Base-by-base conservation (phyloP, 768 basidiomycete genomes). In the Podaxis sp. region DNA sequence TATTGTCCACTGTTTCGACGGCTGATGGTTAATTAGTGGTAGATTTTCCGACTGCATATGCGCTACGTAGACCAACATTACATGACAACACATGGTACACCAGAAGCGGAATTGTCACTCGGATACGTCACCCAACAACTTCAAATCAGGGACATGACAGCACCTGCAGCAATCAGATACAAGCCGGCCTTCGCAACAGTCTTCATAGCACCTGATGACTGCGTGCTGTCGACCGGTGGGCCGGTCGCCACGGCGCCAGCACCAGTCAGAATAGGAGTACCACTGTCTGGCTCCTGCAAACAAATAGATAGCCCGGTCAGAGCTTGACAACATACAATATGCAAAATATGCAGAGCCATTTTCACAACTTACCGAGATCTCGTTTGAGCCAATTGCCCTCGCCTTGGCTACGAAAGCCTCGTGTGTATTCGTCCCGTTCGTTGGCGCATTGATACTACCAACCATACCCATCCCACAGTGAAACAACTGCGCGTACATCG, bases 391-490 rank as follows among this genome's bases (percentile, higher is more conserved):
- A 46, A 68, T 65, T n/a, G 57, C 61, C 15, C 42, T 60, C 13
- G 67, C 67, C 6, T 61, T 63, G 15, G 63, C 46, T 12, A 63
- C 26, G 61, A 66, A 68, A 15, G 48, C 54, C 4, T 19, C 44
- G 22, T 59, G 64, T 6, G 67, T 66, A 39, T 65, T 63, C 54
- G 53, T 65, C 19, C 67, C 67, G 7, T 33, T 53, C n/a, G 42
- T 28, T 1, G 67, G 67, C 0, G 67, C 63, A 39, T 68, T 68
- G 61, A 68, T 68, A 38, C 56, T 60, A n/a, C 67, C 81, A 30
- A 83, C 81, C 81, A 83, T 80, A 24, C 84, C 84, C 64, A 76
- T 59, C n/a, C 79, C 80, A 66, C 84, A 86, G 68, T 86, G 84
- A 2, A 39, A 44, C 9, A 68, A 56, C 69, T 74, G 52, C 33